Base-by-base conservation (phyloP, 768 basidiomycete genomes). In the Lactarius hengduanensis region DNA sequence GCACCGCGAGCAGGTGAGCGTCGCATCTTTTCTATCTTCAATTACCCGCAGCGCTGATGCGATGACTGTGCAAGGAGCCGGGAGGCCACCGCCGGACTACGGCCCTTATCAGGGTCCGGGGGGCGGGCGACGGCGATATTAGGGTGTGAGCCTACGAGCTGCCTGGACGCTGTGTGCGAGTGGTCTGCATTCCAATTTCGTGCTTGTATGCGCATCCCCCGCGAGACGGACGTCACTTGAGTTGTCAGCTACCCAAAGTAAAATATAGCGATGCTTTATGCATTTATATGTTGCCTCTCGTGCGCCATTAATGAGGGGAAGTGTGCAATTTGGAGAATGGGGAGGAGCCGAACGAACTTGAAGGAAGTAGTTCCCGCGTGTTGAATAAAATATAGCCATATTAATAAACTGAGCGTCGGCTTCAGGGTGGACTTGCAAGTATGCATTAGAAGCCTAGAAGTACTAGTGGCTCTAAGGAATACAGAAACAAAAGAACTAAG, bases 61-160 rank as follows among this genome's bases (percentile, higher is more conserved):
- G 10, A 11, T 26, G 53, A 59, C n/a, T 64, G 61, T 59, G 10
- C 28, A 10, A 64, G 61, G 56, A 83, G 87, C 80, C 67, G 88
- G 87, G 16, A 83, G 91, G 38, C 91, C 91, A 32, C 90, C 92
- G 22, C 92, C 91, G 47, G 91, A 94, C 78, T 94, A 93, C 70
- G 86, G 91, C 10, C 92, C 92, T 20, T 93, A 93, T 71, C 88
- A 88, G 74, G 90, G 91, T n/a, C 92, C 91, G 1, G 79, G 79
- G 64, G 68, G 68, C 36, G 63, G 64, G 20, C 56, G 70, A 55
- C 68, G 70, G 50, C 64, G 70, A 22, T 69, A 61, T 45, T 69
- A 60, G 54, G 38, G 59, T 36, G 18, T 62, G 53, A 61, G 7
- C 38, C 9, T 36, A 36, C 16, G 45, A 53, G 10, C 34, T 13